phyloP scores from a whole-genome alignment of 176 grass and related monocot species.

The Lolium perenne region DNA sequence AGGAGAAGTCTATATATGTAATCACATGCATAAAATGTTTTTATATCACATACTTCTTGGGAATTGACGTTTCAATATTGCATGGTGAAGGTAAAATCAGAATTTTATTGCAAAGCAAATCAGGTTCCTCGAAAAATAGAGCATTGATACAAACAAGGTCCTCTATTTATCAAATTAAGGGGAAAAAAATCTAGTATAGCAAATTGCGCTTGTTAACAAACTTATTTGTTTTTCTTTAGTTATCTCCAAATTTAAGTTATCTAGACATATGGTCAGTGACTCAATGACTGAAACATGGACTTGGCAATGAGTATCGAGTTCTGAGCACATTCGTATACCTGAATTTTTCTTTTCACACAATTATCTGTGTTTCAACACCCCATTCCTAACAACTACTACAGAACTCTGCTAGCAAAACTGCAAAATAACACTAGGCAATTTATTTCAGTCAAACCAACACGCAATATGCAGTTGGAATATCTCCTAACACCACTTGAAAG shows the following conservation, averaged over 20 bases:
- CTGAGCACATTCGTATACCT: conserved; percentile 25
- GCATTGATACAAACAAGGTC: too few species aligned
- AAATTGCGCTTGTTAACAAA: not conserved
- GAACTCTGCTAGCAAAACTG: not conserved
- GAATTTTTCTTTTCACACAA: not conserved
- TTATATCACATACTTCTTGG: too few species aligned
- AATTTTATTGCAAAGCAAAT: too few species aligned
- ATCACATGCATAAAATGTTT: too few species aligned
- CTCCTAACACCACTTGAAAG: not conserved
- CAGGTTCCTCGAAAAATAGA: too few species aligned
- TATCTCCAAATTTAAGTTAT: not conserved
- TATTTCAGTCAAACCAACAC: not conserved
- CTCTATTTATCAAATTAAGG: too few species aligned
- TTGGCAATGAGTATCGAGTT: not conserved
- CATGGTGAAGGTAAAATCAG: too few species aligned
- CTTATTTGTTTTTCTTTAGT: not conserved
- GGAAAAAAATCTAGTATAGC: too few species aligned
- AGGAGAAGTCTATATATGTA: too few species aligned
- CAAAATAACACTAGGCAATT: not conserved
- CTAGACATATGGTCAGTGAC: not conserved
- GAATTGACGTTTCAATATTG: too few species aligned
- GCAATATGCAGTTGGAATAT: not conserved
- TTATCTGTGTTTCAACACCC: not conserved
- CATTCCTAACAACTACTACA: not conserved
- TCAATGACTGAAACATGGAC: not conserved